Conservation (phyloP, 2,329 filamentous ascomycete species). For the Xylariales sp. region DNA sequence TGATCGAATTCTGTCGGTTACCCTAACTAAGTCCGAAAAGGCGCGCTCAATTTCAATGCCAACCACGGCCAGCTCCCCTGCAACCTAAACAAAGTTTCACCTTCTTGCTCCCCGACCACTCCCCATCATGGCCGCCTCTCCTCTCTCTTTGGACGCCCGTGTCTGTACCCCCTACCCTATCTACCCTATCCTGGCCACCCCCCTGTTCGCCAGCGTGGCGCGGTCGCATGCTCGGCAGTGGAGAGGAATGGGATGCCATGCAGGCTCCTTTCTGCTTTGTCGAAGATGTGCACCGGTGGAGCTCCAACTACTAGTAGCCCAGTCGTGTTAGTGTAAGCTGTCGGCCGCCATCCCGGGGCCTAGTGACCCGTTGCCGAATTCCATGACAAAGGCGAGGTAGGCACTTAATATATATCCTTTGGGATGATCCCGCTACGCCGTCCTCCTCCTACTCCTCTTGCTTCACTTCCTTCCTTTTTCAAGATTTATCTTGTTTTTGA, state of each 20-base stretch:
- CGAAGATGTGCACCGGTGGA: constrained; percentile 25
- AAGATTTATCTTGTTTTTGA: constrained; percentile 41
- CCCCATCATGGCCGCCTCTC: constrained; percentile 32
- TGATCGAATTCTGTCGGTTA: constrained; percentile 5
- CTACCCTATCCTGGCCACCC: constrained; percentile 30
- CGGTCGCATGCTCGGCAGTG: constrained; percentile 33
- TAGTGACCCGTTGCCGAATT: constrained; percentile 24
- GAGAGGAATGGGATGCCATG: constrained; percentile 17
- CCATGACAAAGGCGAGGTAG: constrained; percentile 22
- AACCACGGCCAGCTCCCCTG: constrained; percentile 16
- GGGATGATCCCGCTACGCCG: constrained; percentile 37
- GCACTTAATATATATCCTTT: constrained; percentile 46
- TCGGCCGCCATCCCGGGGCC: constrained; percentile 16
- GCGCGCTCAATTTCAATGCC: constrained; percentile 8
- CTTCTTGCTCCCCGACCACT: constrained; percentile 2
- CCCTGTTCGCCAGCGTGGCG: constrained; percentile 40
- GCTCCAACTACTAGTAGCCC: not conserved
- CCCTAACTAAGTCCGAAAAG: not conserved
- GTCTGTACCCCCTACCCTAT: not conserved
- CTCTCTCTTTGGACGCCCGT: constrained; percentile 37
- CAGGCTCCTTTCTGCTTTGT: constrained; percentile 34
- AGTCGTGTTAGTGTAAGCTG: constrained; percentile 12
- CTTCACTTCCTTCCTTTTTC: constrained; percentile 38
- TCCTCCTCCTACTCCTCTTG: constrained; percentile 29
- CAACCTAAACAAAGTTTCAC: constrained; percentile 37